Percentiles rank a stretch among this genome's conserved stretches.
phyloP scores from a whole-genome alignment of 2,329 filamentous ascomycete species.

The Fusarium zealandicum region DNA sequence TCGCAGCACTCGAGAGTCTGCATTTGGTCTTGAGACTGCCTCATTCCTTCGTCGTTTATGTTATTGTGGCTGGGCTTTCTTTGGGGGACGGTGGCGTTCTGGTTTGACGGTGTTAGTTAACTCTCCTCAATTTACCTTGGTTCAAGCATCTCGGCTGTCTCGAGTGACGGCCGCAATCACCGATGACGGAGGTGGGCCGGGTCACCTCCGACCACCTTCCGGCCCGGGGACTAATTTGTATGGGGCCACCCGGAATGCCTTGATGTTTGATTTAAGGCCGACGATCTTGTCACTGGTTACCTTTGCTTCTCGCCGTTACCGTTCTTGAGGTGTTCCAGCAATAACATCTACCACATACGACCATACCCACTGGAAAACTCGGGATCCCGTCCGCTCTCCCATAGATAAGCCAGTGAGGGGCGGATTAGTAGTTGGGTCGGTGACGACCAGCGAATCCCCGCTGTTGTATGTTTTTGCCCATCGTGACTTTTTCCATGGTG shows the following conservation, averaged over 20 bases:
- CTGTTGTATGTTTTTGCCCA: no score
- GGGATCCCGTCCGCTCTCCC: no score
- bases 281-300: no score
- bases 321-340: no score
- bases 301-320: no score
- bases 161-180: background rate
- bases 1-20: constrained; percentile 14
- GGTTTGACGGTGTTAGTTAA: constrained; percentile 31
- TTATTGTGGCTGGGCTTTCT: constrained; percentile 17
- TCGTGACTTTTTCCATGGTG: no score
- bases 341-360: no score
- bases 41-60: constrained; percentile 9
- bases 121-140: constrained; percentile 36
- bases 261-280: no score
- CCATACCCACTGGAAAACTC: no score
- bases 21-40: constrained; percentile 23
- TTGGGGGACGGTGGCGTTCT: constrained; percentile 30
- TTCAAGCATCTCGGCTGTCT: background rate
- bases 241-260: constrained; percentile 30
- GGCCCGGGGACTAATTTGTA: constrained; percentile 15
- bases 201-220: constrained; percentile 10
- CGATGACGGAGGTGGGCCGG: constrained; percentile 26
- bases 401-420: no score
- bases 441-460: no score
- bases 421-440: no score